Conservation (phyloP, 192 early-diverging fungal species). For the Umbelopsis sp. region DNA sequence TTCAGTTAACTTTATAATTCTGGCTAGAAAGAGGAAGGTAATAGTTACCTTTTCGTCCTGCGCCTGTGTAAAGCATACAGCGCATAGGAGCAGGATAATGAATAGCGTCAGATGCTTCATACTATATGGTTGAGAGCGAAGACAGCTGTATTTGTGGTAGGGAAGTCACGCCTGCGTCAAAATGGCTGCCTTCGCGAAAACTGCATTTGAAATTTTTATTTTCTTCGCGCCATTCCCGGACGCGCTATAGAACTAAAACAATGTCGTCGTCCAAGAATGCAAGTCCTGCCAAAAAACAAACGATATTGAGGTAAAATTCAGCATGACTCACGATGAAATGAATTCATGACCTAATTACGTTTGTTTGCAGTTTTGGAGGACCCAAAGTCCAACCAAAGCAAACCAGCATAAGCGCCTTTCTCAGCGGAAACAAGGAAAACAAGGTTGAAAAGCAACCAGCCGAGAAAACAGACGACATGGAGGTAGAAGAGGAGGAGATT, state of each 20-base stretch:
- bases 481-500: conserved; percentile 25
- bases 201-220: background rate
- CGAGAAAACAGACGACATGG: background rate
- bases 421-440: background rate
- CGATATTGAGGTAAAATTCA: background rate
- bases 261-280: conserved; percentile 16
- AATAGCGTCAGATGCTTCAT: background rate
- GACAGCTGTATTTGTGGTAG: background rate
- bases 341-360: background rate
- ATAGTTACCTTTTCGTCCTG: background rate
- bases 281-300: conserved; percentile 2
- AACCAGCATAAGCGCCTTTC: background rate
- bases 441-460: background rate
- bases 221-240: background rate
- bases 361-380: background rate
- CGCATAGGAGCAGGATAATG: background rate
- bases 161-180: background rate
- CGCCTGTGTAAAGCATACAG: background rate
- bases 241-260: background rate
- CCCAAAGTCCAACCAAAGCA: background rate
- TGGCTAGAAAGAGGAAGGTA: background rate
- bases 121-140: background rate
- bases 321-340: background rate
- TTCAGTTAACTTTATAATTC: background rate
- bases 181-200: background rate